Base-by-base conservation (phyloP, 2,329 filamentous ascomycete genomes). In the Neocucurbitaria cava region DNA sequence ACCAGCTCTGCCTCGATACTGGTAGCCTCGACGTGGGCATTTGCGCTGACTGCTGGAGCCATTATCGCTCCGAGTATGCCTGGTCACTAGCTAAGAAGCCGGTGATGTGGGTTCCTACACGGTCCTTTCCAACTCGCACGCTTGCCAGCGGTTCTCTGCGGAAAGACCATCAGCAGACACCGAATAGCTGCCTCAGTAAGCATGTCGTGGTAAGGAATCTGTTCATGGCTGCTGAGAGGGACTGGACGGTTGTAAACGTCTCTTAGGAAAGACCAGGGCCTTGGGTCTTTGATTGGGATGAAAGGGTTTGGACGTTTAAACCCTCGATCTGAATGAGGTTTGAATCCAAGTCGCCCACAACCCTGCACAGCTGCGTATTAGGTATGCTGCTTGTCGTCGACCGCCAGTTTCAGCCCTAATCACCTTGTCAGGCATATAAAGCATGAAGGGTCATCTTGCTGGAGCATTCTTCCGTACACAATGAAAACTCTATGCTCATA, bases 51-150 rank as follows among this genome's bases (percentile, higher is more conserved):
- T 82, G 79, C 60, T 82, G 79, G 80, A 60, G 62, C 18, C 54
- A 74, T 15, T 63, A 71, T 42, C 72, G 78, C 30, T 47, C 54
- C 1, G 65, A 74, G 21, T 78, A 80, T 58, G 74, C 78, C 49
- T 82, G 80, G 80, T 69, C 70, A 15, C 61, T 73, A 15, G 70
- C 74, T 18, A 82, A 82, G 70, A 68, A 77, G 61, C 78, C 80
- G 24, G 64, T 82, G 13, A 46, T 78, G 38, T 82, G 79, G 79
- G 72, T 68, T 10, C 61, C 60, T 31, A 56, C 66, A 23, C 63
- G 60, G 35, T 59, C 62, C 8, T 50, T 68, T 23, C 62, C 56
- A 33, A 61, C 46, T 42, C 65, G 70, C 6, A 46, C 57, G 43
- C 49, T 62, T 41, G 54, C 58, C 5, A 58, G 58, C 10, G 47